phyloP scores from a whole-genome alignment of 2,329 filamentous ascomycete genomes.

The Colletotrichum paranaense region DNA sequence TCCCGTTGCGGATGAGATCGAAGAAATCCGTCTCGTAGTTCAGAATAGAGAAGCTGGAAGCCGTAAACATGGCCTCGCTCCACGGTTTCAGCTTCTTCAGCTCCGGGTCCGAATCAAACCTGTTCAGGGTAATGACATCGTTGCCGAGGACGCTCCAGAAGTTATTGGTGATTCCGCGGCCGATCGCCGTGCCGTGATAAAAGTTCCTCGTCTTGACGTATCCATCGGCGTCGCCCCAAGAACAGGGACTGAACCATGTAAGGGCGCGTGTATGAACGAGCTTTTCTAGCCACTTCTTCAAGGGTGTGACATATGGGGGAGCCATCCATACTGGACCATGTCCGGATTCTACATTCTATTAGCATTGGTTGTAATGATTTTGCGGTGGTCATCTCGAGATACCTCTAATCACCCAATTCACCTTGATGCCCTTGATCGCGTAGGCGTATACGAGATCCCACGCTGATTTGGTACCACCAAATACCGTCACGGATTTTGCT shows the following conservation, averaged over 20 bases:
- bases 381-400: background rate
- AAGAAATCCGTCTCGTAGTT: slow-evolving; percentile 71
- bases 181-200: slow-evolving; percentile 67
- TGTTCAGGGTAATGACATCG: slow-evolving; percentile 65
- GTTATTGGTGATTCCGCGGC: slow-evolving; percentile 63
- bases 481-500: slow-evolving; percentile 61
- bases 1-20: slow-evolving; percentile 64
- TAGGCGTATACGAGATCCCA: slow-evolving; percentile 75
- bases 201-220: slow-evolving; percentile 65
- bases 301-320: slow-evolving; percentile 71
- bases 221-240: slow-evolving; percentile 75
- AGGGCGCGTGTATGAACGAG: slow-evolving; percentile 74
- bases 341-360: slow-evolving; percentile 50
- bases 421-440: slow-evolving; percentile 63
- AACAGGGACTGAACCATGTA: slow-evolving; percentile 80
- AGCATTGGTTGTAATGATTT: background rate
- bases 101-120: slow-evolving; percentile 65
- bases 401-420: slow-evolving; percentile 71
- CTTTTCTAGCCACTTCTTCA: slow-evolving; percentile 77
- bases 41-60: slow-evolving; percentile 66
- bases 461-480: slow-evolving; percentile 73
- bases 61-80: slow-evolving; percentile 62
- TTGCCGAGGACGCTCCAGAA: slow-evolving; percentile 69
- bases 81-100: slow-evolving; percentile 65
- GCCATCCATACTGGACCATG: slow-evolving; percentile 70